Conservation (phyloP, 73 alveolate genomes). For the Paramecium octaurelia region DNA sequence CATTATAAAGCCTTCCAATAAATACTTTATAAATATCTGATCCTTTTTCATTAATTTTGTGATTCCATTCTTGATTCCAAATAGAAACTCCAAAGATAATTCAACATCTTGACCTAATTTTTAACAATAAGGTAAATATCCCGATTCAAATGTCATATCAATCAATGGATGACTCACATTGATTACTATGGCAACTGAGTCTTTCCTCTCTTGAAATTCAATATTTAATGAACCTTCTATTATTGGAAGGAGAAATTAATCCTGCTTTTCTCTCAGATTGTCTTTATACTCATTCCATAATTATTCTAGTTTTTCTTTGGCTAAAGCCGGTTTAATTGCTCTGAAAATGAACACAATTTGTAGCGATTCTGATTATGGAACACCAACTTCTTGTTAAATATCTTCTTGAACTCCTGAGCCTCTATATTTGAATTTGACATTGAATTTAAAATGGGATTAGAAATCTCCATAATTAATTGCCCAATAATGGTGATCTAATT, state of each 20-base stretch:
- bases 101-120: background rate
- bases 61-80: background rate
- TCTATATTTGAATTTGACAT: background rate
- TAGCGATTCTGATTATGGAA: background rate
- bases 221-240: background rate
- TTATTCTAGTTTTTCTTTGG: background rate
- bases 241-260: background rate
- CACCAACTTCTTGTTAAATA: background rate
- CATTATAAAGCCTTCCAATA: background rate
- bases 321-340: background rate
- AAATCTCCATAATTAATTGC: conserved; percentile 51
- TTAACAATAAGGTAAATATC: background rate
- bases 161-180: background rate
- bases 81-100: background rate
- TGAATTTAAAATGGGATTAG: conserved; percentile 14
- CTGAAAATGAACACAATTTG: background rate
- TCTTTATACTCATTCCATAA: background rate
- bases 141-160: background rate
- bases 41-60: background rate
- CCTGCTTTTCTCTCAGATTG: background rate
- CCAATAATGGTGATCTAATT: conserved; percentile 18
- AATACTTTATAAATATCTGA: background rate
- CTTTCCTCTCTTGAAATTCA: background rate
- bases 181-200: background rate
- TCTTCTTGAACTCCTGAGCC: conserved; percentile 42